Conservation (phyloP, 768 basidiomycete species). For the Auriscalpium microsporum region DNA sequence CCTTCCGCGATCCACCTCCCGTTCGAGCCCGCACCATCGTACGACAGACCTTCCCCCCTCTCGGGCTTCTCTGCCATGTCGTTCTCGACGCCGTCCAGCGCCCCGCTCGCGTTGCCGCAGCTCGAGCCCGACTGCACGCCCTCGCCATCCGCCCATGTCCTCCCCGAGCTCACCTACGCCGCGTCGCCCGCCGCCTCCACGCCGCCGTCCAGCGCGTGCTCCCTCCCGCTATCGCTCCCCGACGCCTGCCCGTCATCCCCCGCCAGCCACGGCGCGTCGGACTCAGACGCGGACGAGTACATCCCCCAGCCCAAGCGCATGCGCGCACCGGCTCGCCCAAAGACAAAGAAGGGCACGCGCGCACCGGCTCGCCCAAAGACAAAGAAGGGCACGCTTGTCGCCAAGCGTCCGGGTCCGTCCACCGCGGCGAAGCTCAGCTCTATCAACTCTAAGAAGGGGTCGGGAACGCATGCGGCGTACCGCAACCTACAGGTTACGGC, state of each 20-base stretch:
- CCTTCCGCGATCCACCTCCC: no score
- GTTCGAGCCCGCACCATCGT: no score
- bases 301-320: neutral
- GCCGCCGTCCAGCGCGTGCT: no score
- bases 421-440: no score
- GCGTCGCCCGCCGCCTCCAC: neutral
- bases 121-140: neutral
- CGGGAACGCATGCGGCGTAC: neutral
- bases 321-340: neutral
- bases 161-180: neutral
- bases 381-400: neutral
- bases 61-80: neutral
- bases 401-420: neutral
- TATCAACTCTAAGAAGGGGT: neutral
- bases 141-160: neutral
- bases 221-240: no score
- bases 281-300: neutral
- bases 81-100: neutral
- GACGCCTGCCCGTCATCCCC: no score
- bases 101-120: neutral
- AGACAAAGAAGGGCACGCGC: neutral
- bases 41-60: neutral
- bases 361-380: neutral
- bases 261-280: neutral
- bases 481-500: neutral